These are phyloP conservation scores for Serendipita vermifera DNA, from an alignment of 768 basidiomycete genomes.

Conservation along the genomic window DNA sequence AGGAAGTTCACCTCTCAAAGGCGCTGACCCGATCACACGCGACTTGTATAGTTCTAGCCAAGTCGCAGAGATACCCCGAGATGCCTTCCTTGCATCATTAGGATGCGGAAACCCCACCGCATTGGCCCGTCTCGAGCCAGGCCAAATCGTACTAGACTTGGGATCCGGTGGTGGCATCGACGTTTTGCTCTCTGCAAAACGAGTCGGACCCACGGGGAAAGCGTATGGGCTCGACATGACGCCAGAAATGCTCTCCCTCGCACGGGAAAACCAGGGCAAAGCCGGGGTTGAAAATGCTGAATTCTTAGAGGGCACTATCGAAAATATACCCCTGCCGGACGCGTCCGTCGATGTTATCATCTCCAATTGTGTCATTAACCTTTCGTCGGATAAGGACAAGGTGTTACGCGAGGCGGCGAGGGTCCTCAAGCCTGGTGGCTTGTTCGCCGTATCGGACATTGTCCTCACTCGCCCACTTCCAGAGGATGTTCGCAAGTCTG, in stretches of 20 bases:
- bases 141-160: constrained; percentile 43
- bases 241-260: constrained; percentile 40
- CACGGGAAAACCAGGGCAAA: constrained; percentile 33
- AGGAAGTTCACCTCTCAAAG: too few relatives aligned
- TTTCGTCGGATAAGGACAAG: constrained; percentile 29
- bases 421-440: constrained; percentile 43
- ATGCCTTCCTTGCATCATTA: too few relatives aligned
- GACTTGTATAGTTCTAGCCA: too few relatives aligned
- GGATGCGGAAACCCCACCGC: neutral
- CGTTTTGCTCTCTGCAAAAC: constrained; percentile 38
- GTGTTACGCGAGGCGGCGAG: constrained; percentile 36
- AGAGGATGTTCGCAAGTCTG: neutral
- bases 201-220: constrained; percentile 37
- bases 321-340: constrained; percentile 36
- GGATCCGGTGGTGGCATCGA: constrained; percentile 47
- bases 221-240: constrained; percentile 41
- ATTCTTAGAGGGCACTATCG: constrained; percentile 33
- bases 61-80: too few relatives aligned
- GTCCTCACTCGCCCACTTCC: neutral
- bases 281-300: constrained; percentile 34
- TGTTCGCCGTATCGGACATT: constrained; percentile 41
- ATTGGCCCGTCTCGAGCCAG: constrained; percentile 24
- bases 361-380: constrained; percentile 46
- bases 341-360: constrained; percentile 41
- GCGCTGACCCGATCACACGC: too few relatives aligned